Evolutionary conservation across 331 rosid genomes (phyloP).

Genomic region (Pyrus hybrid): DNA sequence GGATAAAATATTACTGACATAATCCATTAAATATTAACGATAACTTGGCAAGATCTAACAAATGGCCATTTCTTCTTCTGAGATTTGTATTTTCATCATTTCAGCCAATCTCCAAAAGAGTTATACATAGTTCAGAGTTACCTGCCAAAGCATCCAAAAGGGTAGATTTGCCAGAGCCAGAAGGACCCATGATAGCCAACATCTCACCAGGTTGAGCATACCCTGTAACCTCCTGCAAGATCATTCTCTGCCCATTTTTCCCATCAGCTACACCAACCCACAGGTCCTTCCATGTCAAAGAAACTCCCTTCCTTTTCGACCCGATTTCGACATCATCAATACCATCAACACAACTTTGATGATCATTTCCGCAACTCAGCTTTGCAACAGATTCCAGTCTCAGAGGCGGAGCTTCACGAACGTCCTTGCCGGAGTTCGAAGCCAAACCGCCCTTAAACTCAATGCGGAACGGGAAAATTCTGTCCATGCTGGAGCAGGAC

Average conservation of each 20-base stretch:
- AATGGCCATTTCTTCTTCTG: too few species aligned
- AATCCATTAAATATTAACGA: too few species aligned
- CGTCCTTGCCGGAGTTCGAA: neutral
- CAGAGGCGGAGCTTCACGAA: neutral
- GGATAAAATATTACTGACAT: too few species aligned
- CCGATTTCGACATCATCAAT: neutral
- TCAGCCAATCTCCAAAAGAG: too few species aligned
- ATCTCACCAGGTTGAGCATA: conserved; percentile 30
- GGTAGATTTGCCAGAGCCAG: conserved; percentile 35
- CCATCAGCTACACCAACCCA: conserved; percentile 9
- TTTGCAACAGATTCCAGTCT: neutral
- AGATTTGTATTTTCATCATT: too few species aligned
- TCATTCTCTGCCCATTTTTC: neutral
- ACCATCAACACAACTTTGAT: neutral
- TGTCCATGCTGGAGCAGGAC: neutral
- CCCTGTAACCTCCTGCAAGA: conserved; percentile 20
- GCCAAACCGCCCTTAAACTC: neutral
- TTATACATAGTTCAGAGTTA: neutral
- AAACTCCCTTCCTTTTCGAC: neutral
- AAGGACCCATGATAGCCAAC: conserved; percentile 42
- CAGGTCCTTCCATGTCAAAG: conserved; percentile 23
- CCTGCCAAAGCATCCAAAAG: conserved; percentile 36
- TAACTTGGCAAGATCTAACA: too few species aligned
- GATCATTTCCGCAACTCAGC: neutral
- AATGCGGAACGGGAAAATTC: neutral